Conservation (phyloP, 805 yeast genomes). For the Kluyveromyces wickerhamii region DNA sequence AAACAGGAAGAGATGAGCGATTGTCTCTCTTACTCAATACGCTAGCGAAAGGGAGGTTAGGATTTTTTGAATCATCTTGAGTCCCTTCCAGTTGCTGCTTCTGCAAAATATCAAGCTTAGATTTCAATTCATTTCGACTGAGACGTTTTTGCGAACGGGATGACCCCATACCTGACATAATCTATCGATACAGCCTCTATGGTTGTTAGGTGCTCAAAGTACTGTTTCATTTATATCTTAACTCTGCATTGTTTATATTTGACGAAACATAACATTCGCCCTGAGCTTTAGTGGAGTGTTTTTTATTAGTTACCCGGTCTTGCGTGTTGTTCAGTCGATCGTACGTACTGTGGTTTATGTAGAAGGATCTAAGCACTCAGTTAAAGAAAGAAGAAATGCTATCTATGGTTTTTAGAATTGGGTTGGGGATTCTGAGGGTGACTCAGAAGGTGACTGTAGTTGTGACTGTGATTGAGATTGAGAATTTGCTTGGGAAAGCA, state of each 20-base stretch:
- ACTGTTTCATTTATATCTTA: no score
- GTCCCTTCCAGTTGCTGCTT: constrained; percentile 11
- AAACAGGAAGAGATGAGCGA: constrained; percentile 16
- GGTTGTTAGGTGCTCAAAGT: no score
- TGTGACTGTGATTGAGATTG: constrained; percentile 2
- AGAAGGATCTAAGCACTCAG: no score
- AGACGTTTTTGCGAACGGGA: not conserved
- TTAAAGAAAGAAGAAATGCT: no score
- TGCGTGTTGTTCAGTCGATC: no score
- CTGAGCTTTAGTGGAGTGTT: no score
- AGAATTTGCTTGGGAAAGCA: not conserved
- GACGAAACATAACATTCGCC: no score
- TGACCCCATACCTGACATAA: not conserved
- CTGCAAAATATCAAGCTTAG: constrained; percentile 21
- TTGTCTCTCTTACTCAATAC: constrained; percentile 10
- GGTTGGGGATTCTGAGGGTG: constrained; percentile 1
- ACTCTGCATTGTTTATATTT: no score
- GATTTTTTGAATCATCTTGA: constrained; percentile 2
- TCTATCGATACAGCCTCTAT: no score
- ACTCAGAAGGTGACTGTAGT: not conserved
- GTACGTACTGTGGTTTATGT: no score
- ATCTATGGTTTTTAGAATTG: no score
- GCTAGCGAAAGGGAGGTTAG: constrained; percentile 7
- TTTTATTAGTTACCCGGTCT: no score
- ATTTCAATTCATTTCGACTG: constrained; percentile 6